Evolutionary conservation across 306 rosid species (phyloP).

Genomic region (Malus sylvestris): DNA sequence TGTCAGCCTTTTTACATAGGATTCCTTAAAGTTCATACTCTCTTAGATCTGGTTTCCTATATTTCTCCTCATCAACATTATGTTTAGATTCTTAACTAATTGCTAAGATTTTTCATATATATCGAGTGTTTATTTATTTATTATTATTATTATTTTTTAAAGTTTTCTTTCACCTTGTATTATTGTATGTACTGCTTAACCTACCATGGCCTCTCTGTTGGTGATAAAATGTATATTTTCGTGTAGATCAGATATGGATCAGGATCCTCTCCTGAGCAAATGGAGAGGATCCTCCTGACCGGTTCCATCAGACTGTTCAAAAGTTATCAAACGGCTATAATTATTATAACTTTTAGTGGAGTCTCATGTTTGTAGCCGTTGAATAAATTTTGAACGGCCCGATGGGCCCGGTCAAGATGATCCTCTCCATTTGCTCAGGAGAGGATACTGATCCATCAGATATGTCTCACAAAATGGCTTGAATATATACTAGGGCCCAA

Average conservation of each 20-base stretch:
- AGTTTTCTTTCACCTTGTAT: not conserved
- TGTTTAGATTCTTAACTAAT: not conserved
- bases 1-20: not conserved
- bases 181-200: not conserved
- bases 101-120: not conserved
- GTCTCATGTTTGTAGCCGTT: no score
- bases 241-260: not conserved
- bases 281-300: no score
- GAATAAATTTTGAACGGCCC: no score
- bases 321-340: no score
- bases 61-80: not conserved
- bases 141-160: not conserved
- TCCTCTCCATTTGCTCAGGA: no score
- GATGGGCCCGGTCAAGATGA: no score
- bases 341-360: no score
- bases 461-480: not conserved
- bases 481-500: not conserved
- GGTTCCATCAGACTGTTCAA: no score
- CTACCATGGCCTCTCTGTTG: not conserved
- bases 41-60: not conserved
- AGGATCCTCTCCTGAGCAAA: no score
- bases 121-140: not conserved
- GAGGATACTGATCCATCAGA: not conserved
- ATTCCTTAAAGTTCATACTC: not conserved
- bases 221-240: not conserved